Conservation (phyloP, 2,329 filamentous ascomycete genomes). For the Graphiopsis chlorocephala region DNA sequence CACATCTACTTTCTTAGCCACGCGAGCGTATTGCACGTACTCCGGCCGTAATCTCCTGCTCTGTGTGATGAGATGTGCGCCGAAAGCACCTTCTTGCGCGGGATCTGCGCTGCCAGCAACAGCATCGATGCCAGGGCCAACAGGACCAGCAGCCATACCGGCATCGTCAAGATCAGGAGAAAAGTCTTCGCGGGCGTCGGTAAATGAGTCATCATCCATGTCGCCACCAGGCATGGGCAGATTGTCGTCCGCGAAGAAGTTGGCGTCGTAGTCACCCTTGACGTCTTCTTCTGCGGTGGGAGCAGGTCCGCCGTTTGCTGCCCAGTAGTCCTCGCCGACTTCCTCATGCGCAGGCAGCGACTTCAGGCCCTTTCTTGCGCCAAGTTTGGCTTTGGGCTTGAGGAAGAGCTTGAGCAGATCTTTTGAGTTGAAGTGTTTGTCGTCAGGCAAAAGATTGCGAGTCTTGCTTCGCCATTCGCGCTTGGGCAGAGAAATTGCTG, state of each 20-base stretch:
- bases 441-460: constrained; percentile 88
- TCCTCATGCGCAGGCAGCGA: constrained; percentile 61
- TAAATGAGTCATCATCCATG: constrained; percentile 72
- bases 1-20: constrained; percentile 67
- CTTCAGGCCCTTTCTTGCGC: constrained; percentile 55
- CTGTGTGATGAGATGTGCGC: constrained; percentile 61
- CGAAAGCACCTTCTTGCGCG: constrained; percentile 54
- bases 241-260: constrained; percentile 93
- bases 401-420: constrained; percentile 87
- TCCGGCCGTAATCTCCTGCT: constrained; percentile 59
- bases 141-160: constrained; percentile 37
- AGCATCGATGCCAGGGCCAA: constrained; percentile 31
- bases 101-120: constrained; percentile 35
- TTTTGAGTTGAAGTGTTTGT: constrained; percentile 96
- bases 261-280: constrained; percentile 85
- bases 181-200: constrained; percentile 76
- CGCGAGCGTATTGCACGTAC: constrained; percentile 64
- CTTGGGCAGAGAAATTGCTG: constrained; percentile 81
- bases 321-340: constrained; percentile 96
- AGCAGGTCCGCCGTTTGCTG: constrained; percentile 58
- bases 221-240: constrained; percentile 66
- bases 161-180: constrained; percentile 60
- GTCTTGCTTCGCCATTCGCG: constrained; percentile 95
- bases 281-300: constrained; percentile 36
- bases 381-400: constrained; percentile 86